phyloP scores from a whole-genome alignment of 768 basidiomycete species.

The Serendipita sp. region DNA sequence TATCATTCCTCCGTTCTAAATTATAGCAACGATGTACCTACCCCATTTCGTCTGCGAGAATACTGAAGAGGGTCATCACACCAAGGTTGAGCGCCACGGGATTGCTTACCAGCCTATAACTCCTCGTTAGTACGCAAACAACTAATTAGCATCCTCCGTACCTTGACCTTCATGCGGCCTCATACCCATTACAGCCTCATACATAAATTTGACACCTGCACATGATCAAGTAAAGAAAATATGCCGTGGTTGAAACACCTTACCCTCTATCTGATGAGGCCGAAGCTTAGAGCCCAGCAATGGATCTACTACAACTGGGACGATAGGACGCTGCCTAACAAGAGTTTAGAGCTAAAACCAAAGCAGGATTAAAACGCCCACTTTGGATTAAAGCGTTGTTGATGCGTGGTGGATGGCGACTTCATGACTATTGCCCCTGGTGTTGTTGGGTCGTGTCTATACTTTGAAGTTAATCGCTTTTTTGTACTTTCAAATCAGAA shows the following conservation, averaged over 20 bases:
- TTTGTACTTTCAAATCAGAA: not conserved
- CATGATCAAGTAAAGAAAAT: not conserved
- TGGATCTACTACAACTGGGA: constrained; percentile 83
- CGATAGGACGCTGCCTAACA: constrained; percentile 40
- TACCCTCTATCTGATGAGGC: constrained; percentile 81
- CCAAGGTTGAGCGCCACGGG: not conserved
- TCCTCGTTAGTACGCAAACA: not conserved
- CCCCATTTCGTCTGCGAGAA: constrained; percentile 93
- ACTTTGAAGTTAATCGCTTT: not conserved
- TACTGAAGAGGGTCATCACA: constrained; percentile 60
- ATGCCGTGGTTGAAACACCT: constrained; percentile 9
- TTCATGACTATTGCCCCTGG: constrained; percentile 79
- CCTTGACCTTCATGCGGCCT: constrained; percentile 48
- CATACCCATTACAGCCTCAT: constrained; percentile 91
- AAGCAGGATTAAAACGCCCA: constrained; percentile 15
- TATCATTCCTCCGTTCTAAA: not conserved
- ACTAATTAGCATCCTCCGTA: not conserved
- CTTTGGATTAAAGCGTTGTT: constrained; percentile 55
- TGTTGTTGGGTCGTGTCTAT: constrained; percentile 59
- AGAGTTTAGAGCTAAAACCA: not conserved
- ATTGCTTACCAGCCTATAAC: not conserved
- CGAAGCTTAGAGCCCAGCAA: constrained; percentile 58
- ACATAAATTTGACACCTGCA: constrained; percentile 71
- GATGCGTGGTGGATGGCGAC: constrained; percentile 49
- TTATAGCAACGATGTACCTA: constrained; percentile 5